Evolutionary conservation across 805 yeast species (phyloP).

Genomic region (Wickerhamomyces pijperi): DNA sequence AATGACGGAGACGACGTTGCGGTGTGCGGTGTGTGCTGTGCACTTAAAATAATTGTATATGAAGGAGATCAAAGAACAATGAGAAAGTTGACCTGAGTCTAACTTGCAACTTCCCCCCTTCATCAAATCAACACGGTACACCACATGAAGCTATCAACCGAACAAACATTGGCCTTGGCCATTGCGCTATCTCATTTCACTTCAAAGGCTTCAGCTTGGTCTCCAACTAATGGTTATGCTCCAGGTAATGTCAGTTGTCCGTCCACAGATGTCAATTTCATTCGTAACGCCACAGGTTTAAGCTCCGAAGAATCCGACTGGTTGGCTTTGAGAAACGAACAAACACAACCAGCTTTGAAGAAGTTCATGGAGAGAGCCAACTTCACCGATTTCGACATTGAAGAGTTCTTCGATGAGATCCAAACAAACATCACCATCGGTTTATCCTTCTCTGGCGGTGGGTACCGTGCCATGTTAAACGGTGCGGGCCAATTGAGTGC

Average conservation of each 20-base stretch:
- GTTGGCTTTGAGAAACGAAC: conserved; percentile 28
- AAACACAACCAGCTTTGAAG: conserved; percentile 20
- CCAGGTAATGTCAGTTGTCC: conserved; percentile 55
- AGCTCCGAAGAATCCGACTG: conserved; percentile 39
- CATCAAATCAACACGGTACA: too few species aligned
- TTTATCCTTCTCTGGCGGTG: conserved; percentile 72
- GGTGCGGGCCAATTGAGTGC: conserved; percentile 82
- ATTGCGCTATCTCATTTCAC: neutral
- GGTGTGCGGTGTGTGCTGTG: too few species aligned
- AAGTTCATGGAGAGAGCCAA: conserved; percentile 31
- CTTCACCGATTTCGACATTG: conserved; percentile 32
- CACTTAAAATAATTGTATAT: too few species aligned
- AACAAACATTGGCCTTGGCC: neutral
- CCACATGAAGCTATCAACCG: neutral
- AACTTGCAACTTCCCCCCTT: too few species aligned
- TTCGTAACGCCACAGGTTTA: conserved; percentile 38
- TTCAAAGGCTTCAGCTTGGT: conserved; percentile 27
- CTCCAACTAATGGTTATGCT: conserved; percentile 48
- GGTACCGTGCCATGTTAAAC: conserved; percentile 76
- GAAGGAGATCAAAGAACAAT: too few species aligned
- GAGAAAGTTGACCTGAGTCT: too few species aligned
- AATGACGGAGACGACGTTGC: too few species aligned
- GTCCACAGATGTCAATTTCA: conserved; percentile 6
- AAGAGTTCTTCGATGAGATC: conserved; percentile 26
- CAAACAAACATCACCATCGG: conserved; percentile 36